Evolutionary conservation across 1,139 yeast genomes (phyloP).

Genomic region (Eremothecium coryli): DNA sequence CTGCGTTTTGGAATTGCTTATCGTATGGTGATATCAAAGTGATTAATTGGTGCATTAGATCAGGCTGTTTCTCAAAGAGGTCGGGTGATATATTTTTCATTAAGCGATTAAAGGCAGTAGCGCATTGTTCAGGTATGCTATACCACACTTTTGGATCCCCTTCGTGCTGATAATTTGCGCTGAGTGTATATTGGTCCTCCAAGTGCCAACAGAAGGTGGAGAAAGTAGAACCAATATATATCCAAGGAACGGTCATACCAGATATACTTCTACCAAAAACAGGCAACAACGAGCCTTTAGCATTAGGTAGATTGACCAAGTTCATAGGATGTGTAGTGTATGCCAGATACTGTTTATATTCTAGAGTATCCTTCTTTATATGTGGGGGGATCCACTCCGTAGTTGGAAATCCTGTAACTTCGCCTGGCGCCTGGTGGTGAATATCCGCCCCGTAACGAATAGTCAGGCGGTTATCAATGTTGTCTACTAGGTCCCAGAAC

Average conservation of each 20-base stretch:
- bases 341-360: conserved; percentile 27
- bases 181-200: conserved; percentile 70
- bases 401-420: conserved; percentile 58
- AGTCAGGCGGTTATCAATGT: conserved; percentile 39
- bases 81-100: conserved; percentile 66
- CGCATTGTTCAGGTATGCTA: conserved; percentile 53
- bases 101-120: conserved; percentile 45
- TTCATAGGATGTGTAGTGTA: conserved; percentile 58
- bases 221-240: conserved; percentile 62
- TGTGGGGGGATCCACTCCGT: conserved; percentile 23
- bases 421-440: conserved; percentile 50
- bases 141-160: conserved; percentile 77
- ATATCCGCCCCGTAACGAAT: conserved; percentile 76
- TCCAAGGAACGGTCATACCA: conserved; percentile 82
- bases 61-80: conserved; percentile 76
- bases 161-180: conserved; percentile 69
- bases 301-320: conserved; percentile 56
- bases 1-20: conserved; percentile 36
- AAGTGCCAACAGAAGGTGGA: conserved; percentile 83
- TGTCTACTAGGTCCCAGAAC: conserved; percentile 49
- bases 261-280: conserved; percentile 54
- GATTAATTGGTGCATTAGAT: conserved; percentile 76
- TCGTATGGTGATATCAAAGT: conserved; percentile 66
- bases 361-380: conserved; percentile 17
- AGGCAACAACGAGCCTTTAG: conserved; percentile 54